Evolutionary conservation across 2,329 filamentous ascomycete species (phyloP), one percentile per base, ranked within the genome.

Genomic region (Verticillium zaregamsianum): DNA sequence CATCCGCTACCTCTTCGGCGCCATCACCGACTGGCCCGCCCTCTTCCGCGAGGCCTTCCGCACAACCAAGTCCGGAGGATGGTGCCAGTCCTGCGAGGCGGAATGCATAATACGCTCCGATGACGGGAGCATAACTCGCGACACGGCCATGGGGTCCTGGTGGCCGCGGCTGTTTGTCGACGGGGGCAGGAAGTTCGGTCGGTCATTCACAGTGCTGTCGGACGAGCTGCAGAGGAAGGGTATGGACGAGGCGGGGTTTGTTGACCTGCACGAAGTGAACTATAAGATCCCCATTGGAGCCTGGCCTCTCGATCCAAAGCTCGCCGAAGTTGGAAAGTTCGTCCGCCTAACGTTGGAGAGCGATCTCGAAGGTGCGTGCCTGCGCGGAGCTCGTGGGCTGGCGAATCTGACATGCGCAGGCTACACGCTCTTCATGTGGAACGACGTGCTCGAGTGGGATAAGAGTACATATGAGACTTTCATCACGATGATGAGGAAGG

Each of bases 1-100:
- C 70, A 82, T 83, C 15, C 81, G 83, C 39, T 79, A 84, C 68
- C 75, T 88, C 63, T 74, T 81, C 2, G 86, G 86, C 33, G 79
- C 80, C 45, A 80, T 88, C 63, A 73, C 77, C 1, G 84, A 86
- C 64, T 88, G 85, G 72, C 77, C 79, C 40, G 75, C 77, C 25
- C 68, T 87, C 5, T 79, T 86, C 61, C 73, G 82, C 5, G 45
- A 65, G 35, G 65, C 65, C 0, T 66, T 60, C 58, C 58, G 55
- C n/a, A 52, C 52, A 20, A 59, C 61, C 55, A 59, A 61, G 54
- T 61, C 63, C 1, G 66, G 66, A 7, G 66, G 65, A 25, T 67
- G 59, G 60, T 59, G 64, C 14, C 58, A 67, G 54, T 64, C 58
- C 45, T 31, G 58, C 28, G 63, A 65, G 32, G 25, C 59, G 23